Evolutionary conservation across 768 basidiomycete species (phyloP), one percentile per base, ranked within the genome.

Genomic region (Epithele typhae): DNA sequence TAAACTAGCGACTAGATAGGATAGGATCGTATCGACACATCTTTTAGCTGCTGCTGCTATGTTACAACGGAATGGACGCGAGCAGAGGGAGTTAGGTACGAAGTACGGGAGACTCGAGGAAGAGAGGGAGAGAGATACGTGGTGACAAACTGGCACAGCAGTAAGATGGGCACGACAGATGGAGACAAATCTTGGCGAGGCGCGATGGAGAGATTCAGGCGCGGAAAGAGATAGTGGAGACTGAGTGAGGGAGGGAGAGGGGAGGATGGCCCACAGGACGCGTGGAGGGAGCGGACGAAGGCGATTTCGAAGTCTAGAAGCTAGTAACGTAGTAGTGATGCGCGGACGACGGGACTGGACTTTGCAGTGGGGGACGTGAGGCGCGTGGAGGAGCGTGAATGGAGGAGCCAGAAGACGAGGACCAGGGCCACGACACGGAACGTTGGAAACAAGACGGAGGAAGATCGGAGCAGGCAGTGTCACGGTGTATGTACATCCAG

Each of bases 1-100:
- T 48, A 45, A 40, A 52, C 51, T 44, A 37, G 38, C 32, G 34
- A 40, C 47, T 52, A 52, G 46, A 47, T 46, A 52, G 51, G 42
- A 48, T 51, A 48, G 51, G 39, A 52, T 52, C 47, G 46, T 48
- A 48, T 48, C 46, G 51, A 48, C 51, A 52, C 51, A 52, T 52
- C 50, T 48, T 52, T 52, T 52, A 48, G 51, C 51, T 52, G 51
- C 51, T 41, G 46, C 51, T 43, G 35, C 30, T 48, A 52, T 52
- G 51, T 43, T 52, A 52, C 51, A 52, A 45, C 27, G 35, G 18
- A n/a, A 36, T 17, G 35, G 32, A 48, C 36, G 45, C 50, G 42
- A 43, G 50, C 45, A 52, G 50, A 45, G 45, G 51, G 46, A 48
- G 41, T 45, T 23, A 42, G 38, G 43, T 45, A 50, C n/a, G n/a